Conservation (phyloP, 805 yeast species). For the Metschnikowia dekortorum region DNA sequence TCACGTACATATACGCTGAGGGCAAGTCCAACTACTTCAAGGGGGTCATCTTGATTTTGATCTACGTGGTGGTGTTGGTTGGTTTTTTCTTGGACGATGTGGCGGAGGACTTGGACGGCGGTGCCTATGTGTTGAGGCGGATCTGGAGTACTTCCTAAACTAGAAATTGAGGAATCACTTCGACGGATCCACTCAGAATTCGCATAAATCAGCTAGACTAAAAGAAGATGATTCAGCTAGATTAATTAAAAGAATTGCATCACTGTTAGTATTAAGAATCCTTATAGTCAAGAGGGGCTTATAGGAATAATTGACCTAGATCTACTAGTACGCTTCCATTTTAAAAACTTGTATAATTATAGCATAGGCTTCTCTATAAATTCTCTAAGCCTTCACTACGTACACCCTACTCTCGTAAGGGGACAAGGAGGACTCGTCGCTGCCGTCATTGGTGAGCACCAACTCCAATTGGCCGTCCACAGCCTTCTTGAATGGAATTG, state of each 20-base stretch:
- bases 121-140: background rate
- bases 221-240: too few relatives aligned
- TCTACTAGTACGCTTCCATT: background rate
- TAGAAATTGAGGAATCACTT: too few relatives aligned
- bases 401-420: slow-evolving; percentile 47
- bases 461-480: slow-evolving; percentile 27
- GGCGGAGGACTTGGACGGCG: slow-evolving; percentile 23
- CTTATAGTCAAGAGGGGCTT: too few relatives aligned
- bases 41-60: slow-evolving; percentile 80
- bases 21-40: slow-evolving; percentile 96
- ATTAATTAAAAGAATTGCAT: too few relatives aligned
- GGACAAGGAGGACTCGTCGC: slow-evolving; percentile 23
- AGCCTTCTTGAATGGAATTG: slow-evolving; percentile 22
- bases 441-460: slow-evolving; percentile 27
- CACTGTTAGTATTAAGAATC: too few relatives aligned
- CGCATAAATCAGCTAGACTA: too few relatives aligned
- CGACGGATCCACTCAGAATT: too few relatives aligned
- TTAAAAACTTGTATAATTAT: background rate
- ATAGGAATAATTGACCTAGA: too few relatives aligned
- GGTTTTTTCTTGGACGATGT: slow-evolving; percentile 72
- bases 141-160: background rate
- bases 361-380: background rate
- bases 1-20: slow-evolving; percentile 92
- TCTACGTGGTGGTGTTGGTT: slow-evolving; percentile 66
- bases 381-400: slow-evolving; percentile 14